Base-by-base conservation (phyloP, 495 filamentous ascomycete genomes). In the Podospora australis region DNA sequence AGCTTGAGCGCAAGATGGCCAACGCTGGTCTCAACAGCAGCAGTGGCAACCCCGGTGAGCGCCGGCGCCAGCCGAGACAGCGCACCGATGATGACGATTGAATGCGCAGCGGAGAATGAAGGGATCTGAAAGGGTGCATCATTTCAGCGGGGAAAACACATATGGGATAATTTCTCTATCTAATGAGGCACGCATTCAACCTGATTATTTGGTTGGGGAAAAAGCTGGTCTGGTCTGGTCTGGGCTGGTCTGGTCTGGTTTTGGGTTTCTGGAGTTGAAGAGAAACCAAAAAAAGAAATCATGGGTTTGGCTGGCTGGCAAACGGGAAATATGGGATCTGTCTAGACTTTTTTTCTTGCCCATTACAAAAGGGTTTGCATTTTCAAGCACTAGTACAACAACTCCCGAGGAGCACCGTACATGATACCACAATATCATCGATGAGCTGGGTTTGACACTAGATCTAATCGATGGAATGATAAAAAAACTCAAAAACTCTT, bases 1-100 rank as follows among this genome's bases (percentile, higher is more conserved):
- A 80, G 44, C 50, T 73, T n/a, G 80, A 82, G 57, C 65, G 74
- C 35, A 81, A 81, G 59, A 43, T 78, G 7, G 66, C 70, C 38
- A 72, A 66, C 30, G 63, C 64, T 2, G 64, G 62, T 11, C 62
- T 73, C 44, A 61, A 68, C 40, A 59, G 55, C 44, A 61, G 69
- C 40, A 59, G 55, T 21, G 60, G 63, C 21, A 32, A 26, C 6
- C 54, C 52, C 24, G 53, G 55, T 21, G 52, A 53, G 39, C 59
- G 64, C 24, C 56, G 56, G 32, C 49, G 48, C 20, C 50, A 50
- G 40, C 47, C 39, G 52, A 57, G 59, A 57, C 68, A 70, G 49
- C 65, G 72, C 54, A 74, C 62, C 1, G 72, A 75, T 42, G 68
- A 75, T 46, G 72, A 73, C 30, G 71, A 74, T 50, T 74, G 60